Conservation (phyloP, 2,329 filamentous ascomycete genomes). For the Aspergillus japonicus region DNA sequence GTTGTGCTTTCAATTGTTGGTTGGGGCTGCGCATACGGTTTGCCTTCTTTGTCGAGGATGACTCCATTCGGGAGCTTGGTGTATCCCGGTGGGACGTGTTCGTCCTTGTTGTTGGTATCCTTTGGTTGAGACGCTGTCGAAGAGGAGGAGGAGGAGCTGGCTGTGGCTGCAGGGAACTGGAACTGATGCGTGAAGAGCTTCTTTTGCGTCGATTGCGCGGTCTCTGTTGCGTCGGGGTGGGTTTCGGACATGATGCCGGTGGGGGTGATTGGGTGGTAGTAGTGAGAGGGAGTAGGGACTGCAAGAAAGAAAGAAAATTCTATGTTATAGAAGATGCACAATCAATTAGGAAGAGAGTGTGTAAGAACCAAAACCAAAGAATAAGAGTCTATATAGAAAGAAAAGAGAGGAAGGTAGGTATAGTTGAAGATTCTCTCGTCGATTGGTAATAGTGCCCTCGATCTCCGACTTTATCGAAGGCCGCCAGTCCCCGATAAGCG, state of each 20-base stretch:
- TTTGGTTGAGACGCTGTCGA: background rate
- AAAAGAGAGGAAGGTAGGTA: background rate
- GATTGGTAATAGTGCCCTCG: background rate
- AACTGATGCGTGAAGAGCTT: slow-evolving; percentile 19
- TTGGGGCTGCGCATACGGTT: slow-evolving; percentile 41
- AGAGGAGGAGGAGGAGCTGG: slow-evolving; percentile 18
- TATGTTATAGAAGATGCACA: background rate
- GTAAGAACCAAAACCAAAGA: background rate
- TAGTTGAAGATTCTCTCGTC: background rate
- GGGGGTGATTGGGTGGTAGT: background rate
- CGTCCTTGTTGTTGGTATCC: slow-evolving; percentile 15
- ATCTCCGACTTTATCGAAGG: background rate
- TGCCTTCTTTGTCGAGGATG: slow-evolving; percentile 51
- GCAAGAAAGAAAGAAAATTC: too few relatives aligned
- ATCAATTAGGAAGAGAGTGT: too few relatives aligned
- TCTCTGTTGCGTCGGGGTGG: slow-evolving; percentile 24
- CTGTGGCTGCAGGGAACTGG: slow-evolving; percentile 14
- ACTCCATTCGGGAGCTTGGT: slow-evolving; percentile 45
- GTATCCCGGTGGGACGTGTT: slow-evolving; percentile 20
- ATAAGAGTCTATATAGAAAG: background rate
- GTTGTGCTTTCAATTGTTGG: background rate
- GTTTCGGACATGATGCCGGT: slow-evolving; percentile 11
- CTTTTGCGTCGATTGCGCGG: slow-evolving; percentile 14
- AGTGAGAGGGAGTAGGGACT: background rate
- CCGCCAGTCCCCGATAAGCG: background rate